A percentile compares a stretch with the other conserved stretches of the same genome.
phyloP scores from a whole-genome alignment of 768 basidiomycete genomes.

The Serpula lacrymans region DNA sequence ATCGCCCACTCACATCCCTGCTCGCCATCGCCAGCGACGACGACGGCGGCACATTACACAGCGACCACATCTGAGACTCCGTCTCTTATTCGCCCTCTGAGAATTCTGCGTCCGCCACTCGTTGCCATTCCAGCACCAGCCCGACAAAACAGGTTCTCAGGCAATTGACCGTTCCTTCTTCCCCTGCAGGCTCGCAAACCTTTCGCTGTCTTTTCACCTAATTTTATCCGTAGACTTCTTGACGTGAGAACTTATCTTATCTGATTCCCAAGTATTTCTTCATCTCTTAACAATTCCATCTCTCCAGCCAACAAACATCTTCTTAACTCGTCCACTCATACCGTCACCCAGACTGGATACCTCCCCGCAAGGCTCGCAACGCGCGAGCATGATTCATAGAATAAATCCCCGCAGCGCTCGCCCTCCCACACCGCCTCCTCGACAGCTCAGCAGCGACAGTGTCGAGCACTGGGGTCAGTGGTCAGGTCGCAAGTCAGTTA shows the following conservation, averaged over 20 bases:
- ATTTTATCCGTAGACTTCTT: conserved; percentile 11
- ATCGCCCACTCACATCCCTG: no score
- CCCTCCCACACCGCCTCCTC: conserved; percentile 13
- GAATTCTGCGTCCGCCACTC: conserved; percentile 2
- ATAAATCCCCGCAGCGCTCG: conserved; percentile 44
- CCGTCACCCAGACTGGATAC: conserved; percentile 1
- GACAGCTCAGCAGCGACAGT: conserved; percentile 29
- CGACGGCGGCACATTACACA: no score
- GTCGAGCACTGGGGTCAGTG: conserved; percentile 72
- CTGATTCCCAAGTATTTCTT: conserved; percentile 22
- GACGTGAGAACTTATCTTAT: conserved; percentile 33
- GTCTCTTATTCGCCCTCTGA: not conserved
- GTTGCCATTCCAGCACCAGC: conserved; percentile 7
- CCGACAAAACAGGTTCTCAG: conserved; percentile 7
- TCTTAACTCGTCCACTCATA: no score
- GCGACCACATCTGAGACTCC: conserved; percentile 2
- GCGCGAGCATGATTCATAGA: conserved; percentile 62
- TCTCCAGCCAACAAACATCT: no score
- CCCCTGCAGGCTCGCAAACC: conserved; percentile 11
- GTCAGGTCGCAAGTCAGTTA: conserved; percentile 56
- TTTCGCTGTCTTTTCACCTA: conserved; percentile 5
- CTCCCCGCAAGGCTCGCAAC: not conserved
- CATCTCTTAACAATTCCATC: conserved; percentile 8
- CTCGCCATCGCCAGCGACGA: no score
- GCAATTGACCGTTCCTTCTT: conserved; percentile 5